phyloP scores from a whole-genome alignment of 164 flowering plant genomes.

The Magnolia officinalis region DNA sequence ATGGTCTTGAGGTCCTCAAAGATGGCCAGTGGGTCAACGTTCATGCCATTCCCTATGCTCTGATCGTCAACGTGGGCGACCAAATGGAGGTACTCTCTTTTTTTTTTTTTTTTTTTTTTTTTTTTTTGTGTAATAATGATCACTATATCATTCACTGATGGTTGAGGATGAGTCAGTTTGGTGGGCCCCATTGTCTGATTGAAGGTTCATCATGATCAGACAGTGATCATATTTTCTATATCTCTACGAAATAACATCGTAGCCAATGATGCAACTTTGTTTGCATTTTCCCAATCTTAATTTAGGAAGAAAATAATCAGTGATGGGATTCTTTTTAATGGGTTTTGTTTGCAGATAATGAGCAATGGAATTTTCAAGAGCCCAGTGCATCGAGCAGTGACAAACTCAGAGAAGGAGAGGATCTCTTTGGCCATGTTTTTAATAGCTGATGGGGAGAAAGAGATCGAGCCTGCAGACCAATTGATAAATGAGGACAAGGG shows the following conservation, averaged over 20 bases:
- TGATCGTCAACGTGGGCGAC: conserved; percentile 5
- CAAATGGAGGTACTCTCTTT: conserved; percentile 3
- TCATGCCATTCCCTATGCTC: conserved; percentile 8
- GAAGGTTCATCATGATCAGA: too few species aligned
- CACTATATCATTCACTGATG: conserved; percentile 12
- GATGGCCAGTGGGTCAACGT: conserved; percentile 33
- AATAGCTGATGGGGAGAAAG: conserved; percentile 20
- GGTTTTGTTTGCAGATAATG: conserved; percentile 35
- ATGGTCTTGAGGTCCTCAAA: conserved; percentile 40
- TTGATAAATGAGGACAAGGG: conserved; percentile 26
- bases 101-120: too few species aligned
- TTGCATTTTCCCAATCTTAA: too few species aligned
- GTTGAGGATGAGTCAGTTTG: not conserved
- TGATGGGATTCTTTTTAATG: not conserved
- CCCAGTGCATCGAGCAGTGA: conserved; percentile 38
- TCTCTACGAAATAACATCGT: too few species aligned
- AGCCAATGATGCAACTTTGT: too few species aligned
- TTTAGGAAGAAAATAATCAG: too few species aligned
- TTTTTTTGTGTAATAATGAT: not conserved
- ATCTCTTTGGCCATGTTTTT: conserved; percentile 2
- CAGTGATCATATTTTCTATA: too few species aligned
- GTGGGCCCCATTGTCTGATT: not conserved
- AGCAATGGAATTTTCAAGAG: conserved; percentile 56
- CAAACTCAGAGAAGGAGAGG: conserved; percentile 27
- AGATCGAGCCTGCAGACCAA: conserved; percentile 38